Evolutionary conservation across 768 basidiomycete species (phyloP).

Genomic region (Collybia nuda): DNA sequence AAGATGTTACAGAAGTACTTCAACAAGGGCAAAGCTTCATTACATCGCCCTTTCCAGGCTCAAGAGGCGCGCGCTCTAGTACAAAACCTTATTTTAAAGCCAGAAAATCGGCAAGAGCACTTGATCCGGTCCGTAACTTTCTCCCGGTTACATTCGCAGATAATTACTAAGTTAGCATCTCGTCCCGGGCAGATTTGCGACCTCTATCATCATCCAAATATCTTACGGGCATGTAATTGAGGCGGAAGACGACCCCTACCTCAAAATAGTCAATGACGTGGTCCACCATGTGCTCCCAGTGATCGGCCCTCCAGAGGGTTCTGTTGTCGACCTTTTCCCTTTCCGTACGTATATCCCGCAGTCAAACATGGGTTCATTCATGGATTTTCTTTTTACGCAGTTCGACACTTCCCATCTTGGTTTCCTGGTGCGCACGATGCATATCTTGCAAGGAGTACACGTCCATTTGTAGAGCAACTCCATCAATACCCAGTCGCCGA

Average conservation of each 20-base stretch:
- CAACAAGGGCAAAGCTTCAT: not conserved
- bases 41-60: constrained; percentile 3
- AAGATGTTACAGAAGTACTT: constrained; percentile 4
- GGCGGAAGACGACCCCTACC: constrained; percentile 13
- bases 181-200: constrained; percentile 8
- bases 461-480: constrained; percentile 24
- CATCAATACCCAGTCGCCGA: constrained; percentile 28
- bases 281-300: constrained; percentile 1
- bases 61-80: not conserved
- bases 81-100: constrained; percentile 4
- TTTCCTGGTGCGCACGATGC: constrained; percentile 36
- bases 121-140: constrained; percentile 17
- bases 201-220: constrained; percentile 10
- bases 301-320: constrained; percentile 9
- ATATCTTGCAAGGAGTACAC: constrained; percentile 29
- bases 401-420: constrained; percentile 38
- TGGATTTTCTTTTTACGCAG: constrained; percentile 14
- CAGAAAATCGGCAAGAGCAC: not conserved
- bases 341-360: constrained; percentile 8
- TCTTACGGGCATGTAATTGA: constrained; percentile 14
- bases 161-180: not conserved
- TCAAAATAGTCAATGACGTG: constrained; percentile 6
- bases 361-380: not conserved
- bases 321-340: constrained; percentile 13
- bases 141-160: not conserved